Percentiles rank a stretch among this genome's conserved stretches.
These are phyloP conservation scores for Colletotrichum lindemuthianum DNA, from an alignment of 2,329 filamentous ascomycete species.

Conservation along the genomic window DNA sequence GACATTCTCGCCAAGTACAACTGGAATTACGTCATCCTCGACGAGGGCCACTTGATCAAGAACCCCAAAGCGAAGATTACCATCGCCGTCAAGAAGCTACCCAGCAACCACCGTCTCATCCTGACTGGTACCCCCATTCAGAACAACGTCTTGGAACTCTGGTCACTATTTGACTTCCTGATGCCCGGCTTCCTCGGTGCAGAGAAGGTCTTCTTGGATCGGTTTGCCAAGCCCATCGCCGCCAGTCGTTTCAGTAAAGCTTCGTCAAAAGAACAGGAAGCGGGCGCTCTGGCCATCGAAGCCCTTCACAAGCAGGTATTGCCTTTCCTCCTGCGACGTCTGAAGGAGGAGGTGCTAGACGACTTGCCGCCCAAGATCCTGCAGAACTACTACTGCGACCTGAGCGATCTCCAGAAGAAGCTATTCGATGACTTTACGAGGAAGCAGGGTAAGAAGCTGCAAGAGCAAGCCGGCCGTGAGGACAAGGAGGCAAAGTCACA, in stretches of 20 bases:
- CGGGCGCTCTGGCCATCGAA: slow-evolving; percentile 93
- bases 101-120: slow-evolving; percentile 94
- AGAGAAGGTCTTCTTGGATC: slow-evolving; percentile 93
- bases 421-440: slow-evolving; percentile 97
- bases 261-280: slow-evolving; percentile 97
- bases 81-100: slow-evolving; percentile 87
- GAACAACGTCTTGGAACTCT: slow-evolving; percentile 96
- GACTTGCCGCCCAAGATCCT: slow-evolving; percentile 97
- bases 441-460: slow-evolving; percentile 89
- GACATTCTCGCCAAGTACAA: slow-evolving; percentile 83
- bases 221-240: slow-evolving; percentile 94
- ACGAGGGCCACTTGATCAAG: slow-evolving; percentile 98
- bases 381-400: slow-evolving; percentile 99
- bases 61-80: slow-evolving; percentile 98
- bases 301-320: slow-evolving; percentile 98
- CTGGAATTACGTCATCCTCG: slow-evolving; percentile 98
- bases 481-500: slow-evolving; percentile 97
- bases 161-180: slow-evolving; percentile 98
- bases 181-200: slow-evolving; percentile 98
- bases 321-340: slow-evolving; percentile 91
- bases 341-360: slow-evolving; percentile 97
- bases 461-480: slow-evolving; percentile 82
- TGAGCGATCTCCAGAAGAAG: slow-evolving; percentile 92
- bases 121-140: slow-evolving; percentile 97
- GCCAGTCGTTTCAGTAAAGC: slow-evolving; percentile 96